Base-by-base conservation (phyloP, 176 grass and related monocot species). In the Puccinellia tenuiflora region DNA sequence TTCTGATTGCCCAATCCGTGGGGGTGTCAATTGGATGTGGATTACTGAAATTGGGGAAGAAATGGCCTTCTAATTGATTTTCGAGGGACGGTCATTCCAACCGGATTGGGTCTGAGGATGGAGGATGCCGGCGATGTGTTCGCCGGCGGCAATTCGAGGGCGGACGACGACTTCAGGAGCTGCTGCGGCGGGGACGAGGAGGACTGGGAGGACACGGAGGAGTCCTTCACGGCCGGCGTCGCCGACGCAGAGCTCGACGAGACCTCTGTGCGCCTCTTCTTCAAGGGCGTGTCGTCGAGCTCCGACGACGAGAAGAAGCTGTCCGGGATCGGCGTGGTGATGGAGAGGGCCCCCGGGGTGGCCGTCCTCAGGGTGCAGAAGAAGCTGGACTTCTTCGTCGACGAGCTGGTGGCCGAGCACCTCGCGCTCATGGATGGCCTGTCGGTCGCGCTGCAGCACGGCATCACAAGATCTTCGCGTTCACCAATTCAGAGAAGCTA, bases 361-460 rank as follows among this genome's bases (percentile, higher is more conserved):
- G 83, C 93, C 34, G 45, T 85, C 43, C 86, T 92, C 40, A 73
- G 73, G 82, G 89, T 99, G 33, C 93, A 99, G 90, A 99, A 99
- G 79, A 99, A 96, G 88, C 85, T 99, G 35, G 93, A 99, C 81
- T 99, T 99, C 74, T 92, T 87, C 85, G 93, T 94, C 39, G 93
- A 96, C 14, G 93, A 90, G 71, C 85, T 99, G 25, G 97, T 96
- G 18, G 97, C 97, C 0, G 97, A 99, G 84, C 97, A 99, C 87
- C 85, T 99, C 15, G 97, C 97, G 2, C 89, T 99, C n/a, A 88
- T 99, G 93, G 97, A 99, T 47, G 97, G 97, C 18, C 71, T 99
- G 55, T 68, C 80, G 5, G 97, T 91, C 38, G 97, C 97, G 14
- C 78, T 94, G 71, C 86, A 96, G 88, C 89, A 94, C 76, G 93